Percentiles rank a stretch among this genome's conserved stretches.
phyloP scores from a whole-genome alignment of 495 filamentous ascomycete genomes.

The Penicillium roqueforti region DNA sequence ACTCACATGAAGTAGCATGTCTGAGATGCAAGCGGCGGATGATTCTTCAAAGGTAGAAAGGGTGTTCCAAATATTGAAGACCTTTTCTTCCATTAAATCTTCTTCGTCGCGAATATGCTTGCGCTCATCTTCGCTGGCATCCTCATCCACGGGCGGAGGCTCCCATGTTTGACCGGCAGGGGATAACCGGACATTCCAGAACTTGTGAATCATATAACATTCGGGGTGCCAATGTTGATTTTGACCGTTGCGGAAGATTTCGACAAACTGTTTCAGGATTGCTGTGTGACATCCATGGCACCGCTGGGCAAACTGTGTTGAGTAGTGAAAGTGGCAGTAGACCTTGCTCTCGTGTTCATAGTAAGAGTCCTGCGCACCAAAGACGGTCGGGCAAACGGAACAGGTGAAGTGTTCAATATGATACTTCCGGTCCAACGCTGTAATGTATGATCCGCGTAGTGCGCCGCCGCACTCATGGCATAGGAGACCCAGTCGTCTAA shows the following conservation, averaged over 20 bases:
- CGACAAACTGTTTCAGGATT: constrained; percentile 99
- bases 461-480: constrained; percentile 92
- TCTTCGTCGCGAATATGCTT: constrained; percentile 76
- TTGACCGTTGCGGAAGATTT: constrained; percentile 94
- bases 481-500: constrained; percentile 83
- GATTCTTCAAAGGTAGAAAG: constrained; percentile 96
- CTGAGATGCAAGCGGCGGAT: constrained; percentile 95
- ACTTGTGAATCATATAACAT: constrained; percentile 99
- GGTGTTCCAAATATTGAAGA: constrained; percentile 97
- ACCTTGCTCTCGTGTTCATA: constrained; percentile 97
- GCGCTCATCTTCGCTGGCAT: constrained; percentile 70
- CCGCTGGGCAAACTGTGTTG: constrained; percentile 91
- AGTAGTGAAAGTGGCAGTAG: constrained; percentile 99
- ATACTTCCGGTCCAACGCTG: constrained; percentile 94
- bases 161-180: constrained; percentile 49
- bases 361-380: constrained; percentile 96
- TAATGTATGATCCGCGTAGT: constrained; percentile 96
- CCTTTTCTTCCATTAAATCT: constrained; percentile 94
- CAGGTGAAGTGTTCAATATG: constrained; percentile 99
- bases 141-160: constrained; percentile 47
- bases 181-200: constrained; percentile 94
- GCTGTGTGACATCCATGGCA: constrained; percentile 96
- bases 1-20: constrained; percentile 98
- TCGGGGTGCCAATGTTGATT: constrained; percentile 99
- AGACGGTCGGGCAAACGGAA: constrained; percentile 93